Evolutionary conservation across 2,329 filamentous ascomycete species (phyloP).

Genomic region (Alternaria arbusti): DNA sequence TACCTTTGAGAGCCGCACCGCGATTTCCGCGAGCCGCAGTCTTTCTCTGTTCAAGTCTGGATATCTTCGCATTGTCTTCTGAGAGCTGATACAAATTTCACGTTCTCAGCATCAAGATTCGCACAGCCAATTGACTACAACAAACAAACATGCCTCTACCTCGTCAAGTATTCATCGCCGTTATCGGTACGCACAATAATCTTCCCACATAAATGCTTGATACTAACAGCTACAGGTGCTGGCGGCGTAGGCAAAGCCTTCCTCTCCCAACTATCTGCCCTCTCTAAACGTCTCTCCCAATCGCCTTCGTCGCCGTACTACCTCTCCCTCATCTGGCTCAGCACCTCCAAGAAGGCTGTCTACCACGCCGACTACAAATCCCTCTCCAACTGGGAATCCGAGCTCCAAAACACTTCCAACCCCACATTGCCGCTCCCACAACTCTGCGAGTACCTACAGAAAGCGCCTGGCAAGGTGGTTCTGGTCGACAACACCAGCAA

Average conservation of each 20-base stretch:
- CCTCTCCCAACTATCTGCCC: conserved; percentile 76
- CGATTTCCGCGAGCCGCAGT: conserved; percentile 5
- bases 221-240: conserved; percentile 64
- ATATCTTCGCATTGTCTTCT: not conserved
- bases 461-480: conserved; percentile 78
- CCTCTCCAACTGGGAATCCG: conserved; percentile 65
- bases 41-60: not conserved
- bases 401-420: conserved; percentile 68
- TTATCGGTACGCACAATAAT: conserved; percentile 48
- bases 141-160: conserved; percentile 47
- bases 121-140: conserved; percentile 2
- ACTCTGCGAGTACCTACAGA: conserved; percentile 77
- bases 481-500: conserved; percentile 97
- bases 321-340: conserved; percentile 82
- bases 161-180: conserved; percentile 55
- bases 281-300: conserved; percentile 65
- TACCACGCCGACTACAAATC: conserved; percentile 75
- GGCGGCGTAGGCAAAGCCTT: conserved; percentile 94
- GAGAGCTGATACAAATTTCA: not conserved
- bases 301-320: conserved; percentile 65
- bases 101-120: not conserved
- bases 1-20: not conserved
- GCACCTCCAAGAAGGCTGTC: conserved; percentile 83
- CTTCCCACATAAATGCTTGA: conserved; percentile 1
- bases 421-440: conserved; percentile 71